phyloP scores from a whole-genome alignment of 345 rosid species.

The Euphorbia tirucalli region DNA sequence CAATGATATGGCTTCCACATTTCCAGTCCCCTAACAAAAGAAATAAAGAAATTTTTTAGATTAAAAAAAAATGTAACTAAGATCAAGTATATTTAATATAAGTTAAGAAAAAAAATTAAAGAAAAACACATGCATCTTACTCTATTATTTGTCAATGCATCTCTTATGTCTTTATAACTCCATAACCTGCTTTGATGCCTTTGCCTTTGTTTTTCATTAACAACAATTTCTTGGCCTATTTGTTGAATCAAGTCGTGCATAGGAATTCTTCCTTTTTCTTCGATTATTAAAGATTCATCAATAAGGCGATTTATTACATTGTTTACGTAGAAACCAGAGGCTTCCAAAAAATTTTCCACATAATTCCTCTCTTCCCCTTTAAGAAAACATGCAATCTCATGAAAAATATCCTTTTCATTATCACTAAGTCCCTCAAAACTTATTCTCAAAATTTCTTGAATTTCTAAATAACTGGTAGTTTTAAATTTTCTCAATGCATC shows the following conservation, averaged over 20 bases:
- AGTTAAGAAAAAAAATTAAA: background rate
- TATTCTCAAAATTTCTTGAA: background rate
- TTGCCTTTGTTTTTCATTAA: background rate
- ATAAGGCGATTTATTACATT: background rate
- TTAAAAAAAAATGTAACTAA: background rate
- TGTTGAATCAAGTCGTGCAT: conserved; percentile 6
- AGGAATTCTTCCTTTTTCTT: background rate
- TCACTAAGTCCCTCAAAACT: background rate
- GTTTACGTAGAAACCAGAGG: background rate
- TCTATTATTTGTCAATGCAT: background rate
- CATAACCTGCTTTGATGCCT: conserved; percentile 1
- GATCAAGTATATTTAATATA: no score
- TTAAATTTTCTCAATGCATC: background rate
- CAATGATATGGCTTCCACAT: background rate
- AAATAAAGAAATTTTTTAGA: background rate
- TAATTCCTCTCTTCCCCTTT: background rate
- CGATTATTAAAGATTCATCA: conserved; percentile 2
- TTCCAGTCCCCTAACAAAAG: background rate
- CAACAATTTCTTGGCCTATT: conserved; percentile 9
- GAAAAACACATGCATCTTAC: background rate
- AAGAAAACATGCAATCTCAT: conserved; percentile 10
- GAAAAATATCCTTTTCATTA: background rate
- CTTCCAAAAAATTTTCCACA: background rate
- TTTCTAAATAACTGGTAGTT: background rate
- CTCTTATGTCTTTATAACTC: background rate